phyloP scores from a whole-genome alignment of 106 monocot species.

The Ottelia alismoides region DNA sequence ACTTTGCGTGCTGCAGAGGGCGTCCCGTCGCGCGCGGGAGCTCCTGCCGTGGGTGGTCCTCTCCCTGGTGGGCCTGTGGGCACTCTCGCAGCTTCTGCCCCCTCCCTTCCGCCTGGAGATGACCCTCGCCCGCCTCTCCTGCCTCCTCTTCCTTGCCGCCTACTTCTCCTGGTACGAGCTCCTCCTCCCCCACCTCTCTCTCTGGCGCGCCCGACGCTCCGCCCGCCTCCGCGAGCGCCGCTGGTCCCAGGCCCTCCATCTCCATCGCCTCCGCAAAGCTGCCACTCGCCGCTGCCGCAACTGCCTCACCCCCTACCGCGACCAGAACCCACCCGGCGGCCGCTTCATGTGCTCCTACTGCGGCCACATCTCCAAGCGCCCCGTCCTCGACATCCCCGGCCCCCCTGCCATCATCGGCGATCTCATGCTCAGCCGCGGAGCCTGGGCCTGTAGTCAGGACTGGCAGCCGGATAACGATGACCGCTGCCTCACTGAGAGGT shows the following conservation, averaged over 20 bases:
- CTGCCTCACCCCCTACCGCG: slow-evolving; percentile 49
- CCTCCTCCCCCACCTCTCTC: slow-evolving; percentile 36
- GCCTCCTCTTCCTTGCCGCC: slow-evolving; percentile 40
- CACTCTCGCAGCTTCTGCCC: slow-evolving; percentile 44
- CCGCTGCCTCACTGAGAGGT: slow-evolving; percentile 19
- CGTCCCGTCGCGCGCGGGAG: no score
- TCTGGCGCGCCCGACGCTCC: slow-evolving; percentile 48
- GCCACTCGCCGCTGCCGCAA: slow-evolving; percentile 61
- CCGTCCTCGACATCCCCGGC: slow-evolving; percentile 47
- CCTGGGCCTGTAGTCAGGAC: slow-evolving; percentile 4
- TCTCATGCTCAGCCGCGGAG: slow-evolving; percentile 14
- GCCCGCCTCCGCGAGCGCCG: slow-evolving; percentile 42
- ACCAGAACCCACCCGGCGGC: slow-evolving; percentile 55
- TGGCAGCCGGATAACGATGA: slow-evolving; percentile 13
- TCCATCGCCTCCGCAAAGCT: slow-evolving; percentile 50
- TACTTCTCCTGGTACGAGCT: slow-evolving; percentile 64
- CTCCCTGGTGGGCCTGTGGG: slow-evolving; percentile 46
- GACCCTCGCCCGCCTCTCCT: slow-evolving; percentile 53
- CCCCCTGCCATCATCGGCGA: slow-evolving; percentile 21
- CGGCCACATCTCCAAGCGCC: slow-evolving; percentile 61
- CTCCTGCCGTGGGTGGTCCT: slow-evolving; percentile 69
- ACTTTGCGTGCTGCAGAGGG: no score
- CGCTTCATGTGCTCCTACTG: slow-evolving; percentile 72
- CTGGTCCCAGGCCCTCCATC: slow-evolving; percentile 32
- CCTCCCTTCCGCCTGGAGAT: slow-evolving; percentile 43